phyloP scores from a whole-genome alignment of 73 alveolate species.

The Breviolum minutum region DNA sequence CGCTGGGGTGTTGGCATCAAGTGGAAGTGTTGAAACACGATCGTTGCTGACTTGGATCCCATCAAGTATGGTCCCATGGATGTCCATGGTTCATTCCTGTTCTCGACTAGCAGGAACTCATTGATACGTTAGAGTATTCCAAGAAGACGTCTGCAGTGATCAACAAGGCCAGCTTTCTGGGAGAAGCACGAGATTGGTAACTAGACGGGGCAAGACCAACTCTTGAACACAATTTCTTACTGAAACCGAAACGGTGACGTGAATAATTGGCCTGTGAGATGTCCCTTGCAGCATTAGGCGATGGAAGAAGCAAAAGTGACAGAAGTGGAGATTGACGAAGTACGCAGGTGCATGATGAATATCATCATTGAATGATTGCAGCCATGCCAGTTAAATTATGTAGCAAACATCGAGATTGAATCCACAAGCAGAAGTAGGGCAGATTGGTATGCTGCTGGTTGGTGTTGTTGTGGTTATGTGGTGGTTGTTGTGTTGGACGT shows the following conservation, averaged over 20 bases:
- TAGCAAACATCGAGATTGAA: not conserved
- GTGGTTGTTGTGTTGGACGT: no score
- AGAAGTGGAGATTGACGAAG: conserved; percentile 90
- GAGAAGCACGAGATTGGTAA: no score
- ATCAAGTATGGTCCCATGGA: not conserved
- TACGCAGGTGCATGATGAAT: conserved; percentile 43
- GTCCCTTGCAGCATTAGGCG: not conserved
- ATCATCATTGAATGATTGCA: no score
- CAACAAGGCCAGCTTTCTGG: conserved; percentile 46
- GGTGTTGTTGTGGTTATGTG: not conserved
- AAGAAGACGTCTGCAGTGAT: conserved; percentile 94
- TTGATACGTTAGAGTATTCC: conserved; percentile 83
- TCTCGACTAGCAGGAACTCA: conserved; percentile 46
- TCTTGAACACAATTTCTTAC: no score
- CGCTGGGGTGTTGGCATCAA: not conserved
- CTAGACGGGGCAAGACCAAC: no score
- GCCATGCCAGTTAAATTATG: not conserved
- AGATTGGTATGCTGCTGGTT: not conserved
- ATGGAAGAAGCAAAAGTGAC: conserved; percentile 95
- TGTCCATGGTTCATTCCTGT: not conserved
- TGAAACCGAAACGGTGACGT: no score
- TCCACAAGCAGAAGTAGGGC: not conserved
- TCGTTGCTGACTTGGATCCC: not conserved
- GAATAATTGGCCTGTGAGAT: no score
- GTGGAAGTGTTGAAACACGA: not conserved